A percentile compares a stretch with the other conserved stretches of the same genome.
Conservation (phyloP, 2,329 filamentous ascomycete species). For the Scedosporium dehoogii region DNA sequence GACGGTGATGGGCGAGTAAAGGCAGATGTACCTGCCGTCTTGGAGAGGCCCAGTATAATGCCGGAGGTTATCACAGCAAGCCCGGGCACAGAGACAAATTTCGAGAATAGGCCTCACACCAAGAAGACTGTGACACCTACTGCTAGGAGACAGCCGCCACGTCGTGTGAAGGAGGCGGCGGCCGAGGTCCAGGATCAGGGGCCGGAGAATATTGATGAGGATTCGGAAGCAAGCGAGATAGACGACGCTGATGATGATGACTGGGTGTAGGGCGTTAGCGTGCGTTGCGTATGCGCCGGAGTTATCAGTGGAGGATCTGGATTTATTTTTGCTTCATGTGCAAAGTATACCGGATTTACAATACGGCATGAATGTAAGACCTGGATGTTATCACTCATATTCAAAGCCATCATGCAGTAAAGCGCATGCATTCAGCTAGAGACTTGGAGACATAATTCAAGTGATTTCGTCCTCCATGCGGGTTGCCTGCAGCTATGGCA, state of each 20-base stretch:
- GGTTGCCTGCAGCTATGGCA: background rate
- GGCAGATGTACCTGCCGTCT: background rate
- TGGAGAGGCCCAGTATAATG: background rate
- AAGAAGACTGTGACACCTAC: background rate
- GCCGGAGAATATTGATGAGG: background rate
- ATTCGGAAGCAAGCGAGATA: too few relatives aligned
- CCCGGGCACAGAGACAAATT: background rate
- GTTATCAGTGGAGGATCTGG: too few relatives aligned
- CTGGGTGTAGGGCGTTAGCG: too few relatives aligned
- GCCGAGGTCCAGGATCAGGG: background rate
- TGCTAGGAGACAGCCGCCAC: background rate
- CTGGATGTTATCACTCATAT: background rate
- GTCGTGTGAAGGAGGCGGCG: background rate
- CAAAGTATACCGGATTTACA: too few relatives aligned
- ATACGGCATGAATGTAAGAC: background rate
- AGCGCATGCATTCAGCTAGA: background rate
- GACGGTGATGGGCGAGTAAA: background rate
- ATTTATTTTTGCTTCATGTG: too few relatives aligned
- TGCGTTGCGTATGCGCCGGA: too few relatives aligned
- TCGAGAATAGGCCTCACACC: background rate
- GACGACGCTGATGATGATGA: too few relatives aligned
- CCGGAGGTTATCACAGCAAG: background rate
- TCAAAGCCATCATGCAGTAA: background rate
- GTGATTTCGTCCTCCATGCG: background rate
- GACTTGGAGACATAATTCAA: background rate